phyloP scores from a whole-genome alignment of 345 rosid genomes.

The Ceriops zippeliana region DNA sequence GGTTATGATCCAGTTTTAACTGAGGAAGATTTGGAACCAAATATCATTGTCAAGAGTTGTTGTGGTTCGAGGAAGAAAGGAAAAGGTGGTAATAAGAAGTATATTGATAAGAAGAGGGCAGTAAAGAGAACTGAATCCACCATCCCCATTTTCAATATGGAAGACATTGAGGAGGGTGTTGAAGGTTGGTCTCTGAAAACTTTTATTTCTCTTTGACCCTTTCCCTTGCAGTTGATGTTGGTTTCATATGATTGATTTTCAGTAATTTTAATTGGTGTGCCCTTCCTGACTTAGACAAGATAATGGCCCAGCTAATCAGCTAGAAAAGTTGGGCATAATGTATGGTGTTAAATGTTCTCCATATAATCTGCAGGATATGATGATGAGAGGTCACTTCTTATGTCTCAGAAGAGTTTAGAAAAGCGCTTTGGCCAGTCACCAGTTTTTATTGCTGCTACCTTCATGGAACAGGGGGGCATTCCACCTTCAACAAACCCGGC shows the following conservation, averaged over 20 bases:
- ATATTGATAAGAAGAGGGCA: constrained; percentile 70
- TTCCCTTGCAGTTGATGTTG: not conserved
- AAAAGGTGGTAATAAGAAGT: constrained; percentile 64
- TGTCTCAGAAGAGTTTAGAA: constrained; percentile 96
- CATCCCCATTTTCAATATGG: constrained; percentile 94
- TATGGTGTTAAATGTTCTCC: constrained; percentile 1
- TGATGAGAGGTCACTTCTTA: constrained; percentile 93
- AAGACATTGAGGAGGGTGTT: constrained; percentile 94
- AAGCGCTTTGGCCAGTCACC: constrained; percentile 99
- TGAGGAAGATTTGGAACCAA: constrained; percentile 92
- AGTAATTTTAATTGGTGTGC: not conserved
- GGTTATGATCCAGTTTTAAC: constrained; percentile 98
- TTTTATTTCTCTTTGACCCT: not conserved
- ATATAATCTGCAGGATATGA: constrained; percentile 77
- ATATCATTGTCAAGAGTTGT: constrained; percentile 91
- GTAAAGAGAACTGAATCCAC: constrained; percentile 91
- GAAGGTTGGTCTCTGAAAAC: constrained; percentile 57
- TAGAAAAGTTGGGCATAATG: not conserved
- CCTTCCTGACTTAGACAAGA: too few relatives aligned
- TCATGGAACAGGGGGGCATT: constrained; percentile 97
- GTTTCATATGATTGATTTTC: not conserved
- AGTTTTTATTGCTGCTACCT: constrained; percentile 95
- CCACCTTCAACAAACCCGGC: constrained; percentile 97
- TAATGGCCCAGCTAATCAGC: too few relatives aligned
- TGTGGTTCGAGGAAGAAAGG: constrained; percentile 95